Base-by-base conservation (phyloP, 345 rosid species). In the Euphorbia peplus region DNA sequence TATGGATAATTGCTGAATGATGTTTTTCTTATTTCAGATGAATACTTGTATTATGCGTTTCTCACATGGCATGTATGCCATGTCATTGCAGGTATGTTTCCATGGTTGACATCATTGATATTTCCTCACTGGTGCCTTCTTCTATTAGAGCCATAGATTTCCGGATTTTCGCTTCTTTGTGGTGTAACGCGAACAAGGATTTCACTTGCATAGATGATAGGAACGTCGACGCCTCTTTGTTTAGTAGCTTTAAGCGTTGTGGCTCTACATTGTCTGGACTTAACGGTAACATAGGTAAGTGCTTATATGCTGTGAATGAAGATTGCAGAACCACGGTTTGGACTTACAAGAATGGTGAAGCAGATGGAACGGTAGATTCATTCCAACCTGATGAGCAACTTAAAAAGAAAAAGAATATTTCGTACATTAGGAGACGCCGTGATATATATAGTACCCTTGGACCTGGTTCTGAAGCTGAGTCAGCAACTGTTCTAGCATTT, bases 311-410 rank as follows among this genome's bases (percentile, higher is more conserved):
- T 44, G 86, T 86, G 41, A 85, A 90, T 70, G 83, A 88, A 67
- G 98, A 95, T 81, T 95, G 99, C 73, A 83, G 90, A 85, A 86
- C 79, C 15, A 88, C 97, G 0, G 92, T 91, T 67, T 90, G 98
- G 99, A 92, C 83, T 8, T 88, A 88, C 60, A 75, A 73, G 68
- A 77, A 76, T 26, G 87, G 80, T 39, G 87, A 74, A 26, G 74
- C 80, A 22, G 87, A 85, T 67, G 95, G 92, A 32, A 66, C 32
- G 5, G 77, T 91, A 59, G 98, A 91, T 78, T 58, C 88, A 0
- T 86, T 88, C 52, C 99, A 95, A 76, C 87, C 97, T 4, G 90
- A 86, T 71, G 88, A 90, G 78, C 89, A 84, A 66, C 90, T 95
- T 3, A 90, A 75, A 88, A 87, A 78, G 83, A 90, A 88, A 29